These are phyloP conservation scores for Rhynchospora pubera DNA, from an alignment of 176 grass and related monocot species.

Conservation along the genomic window DNA sequence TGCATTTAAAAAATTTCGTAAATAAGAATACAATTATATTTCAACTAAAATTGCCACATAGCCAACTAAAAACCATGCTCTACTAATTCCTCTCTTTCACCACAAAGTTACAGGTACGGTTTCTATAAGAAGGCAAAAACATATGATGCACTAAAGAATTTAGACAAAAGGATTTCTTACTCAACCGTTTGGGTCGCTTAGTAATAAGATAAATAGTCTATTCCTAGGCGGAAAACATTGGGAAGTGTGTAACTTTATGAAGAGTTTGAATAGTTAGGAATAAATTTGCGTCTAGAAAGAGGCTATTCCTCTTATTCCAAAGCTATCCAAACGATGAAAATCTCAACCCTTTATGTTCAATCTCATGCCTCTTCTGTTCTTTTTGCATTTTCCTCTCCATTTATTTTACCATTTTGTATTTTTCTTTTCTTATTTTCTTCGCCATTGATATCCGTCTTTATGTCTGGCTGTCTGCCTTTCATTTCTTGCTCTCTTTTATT, in stretches of 20 bases:
- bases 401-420: neutral
- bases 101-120: neutral
- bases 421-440: neutral
- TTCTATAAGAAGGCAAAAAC: neutral
- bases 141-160: neutral
- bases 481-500: neutral
- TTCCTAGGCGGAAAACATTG: no score
- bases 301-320: no score
- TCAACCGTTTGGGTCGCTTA: no score
- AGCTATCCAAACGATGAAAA: no score
- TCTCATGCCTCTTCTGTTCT: neutral
- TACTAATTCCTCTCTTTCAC: neutral
- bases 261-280: no score
- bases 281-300: no score
- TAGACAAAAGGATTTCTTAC: neutral
- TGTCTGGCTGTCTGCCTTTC: neutral
- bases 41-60: neutral
- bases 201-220: no score
- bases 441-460: neutral
- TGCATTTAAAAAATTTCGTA: neutral
- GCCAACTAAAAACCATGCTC: neutral
- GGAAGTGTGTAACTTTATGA: no score
- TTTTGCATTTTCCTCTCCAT: neutral
- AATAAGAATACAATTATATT: conserved; percentile 1
- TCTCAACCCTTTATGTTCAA: neutral